Evolutionary conservation across 768 basidiomycete genomes (phyloP).

Genomic region (Xerocomellus amylosporus): DNA sequence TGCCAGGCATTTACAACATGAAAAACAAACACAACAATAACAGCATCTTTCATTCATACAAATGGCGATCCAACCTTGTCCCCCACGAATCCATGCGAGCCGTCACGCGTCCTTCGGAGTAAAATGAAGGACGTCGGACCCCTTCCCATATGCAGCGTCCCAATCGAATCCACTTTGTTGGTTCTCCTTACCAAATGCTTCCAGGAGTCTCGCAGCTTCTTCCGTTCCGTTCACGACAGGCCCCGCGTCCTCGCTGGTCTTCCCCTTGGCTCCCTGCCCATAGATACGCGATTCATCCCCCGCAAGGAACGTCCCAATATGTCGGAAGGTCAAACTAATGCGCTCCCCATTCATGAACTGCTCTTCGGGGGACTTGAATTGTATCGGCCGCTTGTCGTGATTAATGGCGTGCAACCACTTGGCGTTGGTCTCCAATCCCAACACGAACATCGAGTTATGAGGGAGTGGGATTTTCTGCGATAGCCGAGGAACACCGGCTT

Average conservation of each 20-base stretch:
- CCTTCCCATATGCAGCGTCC: constrained; percentile 61
- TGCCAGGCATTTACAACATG: constrained; percentile 24
- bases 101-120: constrained; percentile 21
- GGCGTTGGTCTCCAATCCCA: constrained; percentile 70
- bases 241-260: constrained; percentile 52
- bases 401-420: constrained; percentile 77
- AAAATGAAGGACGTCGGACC: constrained; percentile 69
- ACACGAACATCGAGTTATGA: constrained; percentile 80
- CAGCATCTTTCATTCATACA: constrained; percentile 23
- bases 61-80: constrained; percentile 16
- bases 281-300: constrained; percentile 52
- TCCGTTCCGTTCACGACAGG: constrained; percentile 51
- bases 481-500: constrained; percentile 32
- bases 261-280: constrained; percentile 70
- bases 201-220: constrained; percentile 49
- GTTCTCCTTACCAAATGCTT: constrained; percentile 74
- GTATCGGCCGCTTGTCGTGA: constrained; percentile 64
- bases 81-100: constrained; percentile 3
- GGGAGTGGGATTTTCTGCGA: constrained; percentile 70
- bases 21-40: constrained; percentile 21
- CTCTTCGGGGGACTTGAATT: constrained; percentile 55
- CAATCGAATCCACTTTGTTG: constrained; percentile 68
- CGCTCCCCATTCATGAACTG: constrained; percentile 55
- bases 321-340: constrained; percentile 78
- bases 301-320: constrained; percentile 73